Evolutionary conservation across 805 yeast genomes (phyloP).

Genomic region (Huiozyma sinensis): DNA sequence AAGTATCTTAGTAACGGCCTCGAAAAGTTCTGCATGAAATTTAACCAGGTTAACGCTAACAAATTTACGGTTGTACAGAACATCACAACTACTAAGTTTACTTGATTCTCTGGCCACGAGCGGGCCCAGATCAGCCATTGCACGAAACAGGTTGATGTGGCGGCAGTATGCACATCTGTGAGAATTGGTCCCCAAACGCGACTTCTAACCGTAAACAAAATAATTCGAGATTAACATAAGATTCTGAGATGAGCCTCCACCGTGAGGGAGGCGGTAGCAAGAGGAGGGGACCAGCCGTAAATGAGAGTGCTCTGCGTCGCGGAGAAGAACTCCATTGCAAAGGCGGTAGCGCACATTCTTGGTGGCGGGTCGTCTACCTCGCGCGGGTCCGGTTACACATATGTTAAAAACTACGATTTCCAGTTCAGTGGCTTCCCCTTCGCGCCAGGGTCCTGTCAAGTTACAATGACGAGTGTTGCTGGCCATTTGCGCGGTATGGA

Average conservation of each 20-base stretch:
- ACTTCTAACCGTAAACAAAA: no score
- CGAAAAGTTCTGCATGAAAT: not conserved
- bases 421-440: slow-evolving; percentile 48
- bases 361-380: slow-evolving; percentile 56
- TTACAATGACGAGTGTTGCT: slow-evolving; percentile 85
- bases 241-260: no score
- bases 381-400: slow-evolving; percentile 45
- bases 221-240: no score
- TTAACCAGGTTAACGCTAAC: not conserved
- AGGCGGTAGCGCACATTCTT: slow-evolving; percentile 55
- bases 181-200: no score
- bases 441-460: slow-evolving; percentile 50
- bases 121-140: no score
- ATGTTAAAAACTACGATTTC: slow-evolving; percentile 72
- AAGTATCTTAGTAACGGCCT: not conserved
- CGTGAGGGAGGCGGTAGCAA: no score
- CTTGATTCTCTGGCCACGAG: no score
- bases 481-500: slow-evolving; percentile 71
- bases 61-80: no score
- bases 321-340: slow-evolving; percentile 92
- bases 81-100: no score
- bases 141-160: no score
- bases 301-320: slow-evolving; percentile 90
- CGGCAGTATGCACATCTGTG: no score
- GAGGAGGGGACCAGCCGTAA: not conserved